phyloP scores from a whole-genome alignment of 176 grass and related monocot genomes.

The Dendrocalamus sinicus region DNA sequence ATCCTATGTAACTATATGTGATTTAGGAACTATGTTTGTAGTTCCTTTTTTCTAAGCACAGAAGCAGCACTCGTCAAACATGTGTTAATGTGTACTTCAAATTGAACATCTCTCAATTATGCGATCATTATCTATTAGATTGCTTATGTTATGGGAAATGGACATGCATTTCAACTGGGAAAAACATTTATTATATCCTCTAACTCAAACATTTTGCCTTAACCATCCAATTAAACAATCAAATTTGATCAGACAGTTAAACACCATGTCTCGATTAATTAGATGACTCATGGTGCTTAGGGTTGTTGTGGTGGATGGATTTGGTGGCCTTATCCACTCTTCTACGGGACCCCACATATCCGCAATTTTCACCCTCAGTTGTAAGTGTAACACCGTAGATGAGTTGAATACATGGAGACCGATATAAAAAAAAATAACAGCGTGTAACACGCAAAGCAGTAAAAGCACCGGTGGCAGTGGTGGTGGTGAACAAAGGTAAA shows the following conservation, averaged over 20 bases:
- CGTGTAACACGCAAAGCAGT: background rate
- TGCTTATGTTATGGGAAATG: background rate
- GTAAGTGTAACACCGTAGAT: background rate
- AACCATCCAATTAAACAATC: background rate
- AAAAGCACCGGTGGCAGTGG: background rate
- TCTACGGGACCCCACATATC: background rate
- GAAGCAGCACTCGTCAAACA: background rate
- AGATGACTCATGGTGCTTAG: background rate
- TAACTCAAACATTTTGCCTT: background rate
- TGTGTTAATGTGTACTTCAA: background rate
- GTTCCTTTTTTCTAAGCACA: background rate
- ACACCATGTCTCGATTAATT: background rate
- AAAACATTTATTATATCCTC: background rate
- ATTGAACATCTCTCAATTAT: background rate
- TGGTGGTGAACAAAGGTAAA: constrained; percentile 37
- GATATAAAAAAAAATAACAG: background rate
- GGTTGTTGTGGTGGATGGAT: constrained; percentile 18
- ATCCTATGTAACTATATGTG: background rate
- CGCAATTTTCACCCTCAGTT: background rate
- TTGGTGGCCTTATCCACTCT: background rate
- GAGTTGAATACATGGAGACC: background rate
- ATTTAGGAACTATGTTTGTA: background rate
- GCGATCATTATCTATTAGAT: background rate
- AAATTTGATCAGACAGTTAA: background rate
- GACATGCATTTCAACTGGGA: background rate